These are phyloP conservation scores for Chaetomium sp. DNA, from an alignment of 2,329 filamentous ascomycete genomes.

Conservation along the genomic window DNA sequence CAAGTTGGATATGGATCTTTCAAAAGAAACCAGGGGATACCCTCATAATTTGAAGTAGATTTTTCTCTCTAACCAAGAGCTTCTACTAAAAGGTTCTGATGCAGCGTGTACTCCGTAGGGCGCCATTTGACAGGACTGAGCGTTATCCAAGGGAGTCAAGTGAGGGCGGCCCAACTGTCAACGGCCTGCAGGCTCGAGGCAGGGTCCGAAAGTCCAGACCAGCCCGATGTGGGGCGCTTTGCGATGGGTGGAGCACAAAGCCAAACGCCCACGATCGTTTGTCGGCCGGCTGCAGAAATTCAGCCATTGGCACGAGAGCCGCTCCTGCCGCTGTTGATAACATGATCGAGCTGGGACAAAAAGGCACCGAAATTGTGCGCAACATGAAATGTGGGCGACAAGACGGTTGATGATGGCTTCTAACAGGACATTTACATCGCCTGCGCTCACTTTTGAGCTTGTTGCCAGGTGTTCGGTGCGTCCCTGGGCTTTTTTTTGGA, in stretches of 20 bases:
- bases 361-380: background rate
- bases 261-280: no score
- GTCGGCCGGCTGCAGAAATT: background rate
- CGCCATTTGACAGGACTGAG: no score
- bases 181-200: no score
- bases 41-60: no score
- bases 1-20: no score
- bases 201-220: background rate
- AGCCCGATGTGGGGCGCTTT: background rate
- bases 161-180: no score
- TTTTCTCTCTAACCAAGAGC: no score
- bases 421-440: slow-evolving; percentile 44
- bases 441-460: slow-evolving; percentile 73
- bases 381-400: slow-evolving; percentile 25
- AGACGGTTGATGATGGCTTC: slow-evolving; percentile 40
- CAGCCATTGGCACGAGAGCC: background rate
- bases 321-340: background rate
- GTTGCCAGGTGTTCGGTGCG: slow-evolving; percentile 74
- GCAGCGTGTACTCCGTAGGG: no score
- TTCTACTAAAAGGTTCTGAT: no score
- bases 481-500: background rate
- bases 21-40: no score
- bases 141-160: no score
- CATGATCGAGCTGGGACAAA: background rate
- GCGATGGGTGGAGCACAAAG: no score